Conservation (phyloP, 441 rosid species). For the Bocquillonia castaneifolia region DNA sequence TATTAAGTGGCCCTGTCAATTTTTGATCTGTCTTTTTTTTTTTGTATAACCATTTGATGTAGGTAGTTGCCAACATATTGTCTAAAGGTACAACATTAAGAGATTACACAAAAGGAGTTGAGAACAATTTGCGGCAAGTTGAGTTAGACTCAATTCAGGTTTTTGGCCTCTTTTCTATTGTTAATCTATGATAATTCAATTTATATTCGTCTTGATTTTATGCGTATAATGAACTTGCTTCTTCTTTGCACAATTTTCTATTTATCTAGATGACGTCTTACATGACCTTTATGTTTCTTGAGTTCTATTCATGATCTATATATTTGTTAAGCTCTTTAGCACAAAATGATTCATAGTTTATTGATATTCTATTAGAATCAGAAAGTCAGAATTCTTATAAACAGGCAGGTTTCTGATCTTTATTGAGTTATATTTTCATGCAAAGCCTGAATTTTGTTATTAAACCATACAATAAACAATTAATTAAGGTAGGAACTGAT, state of each 20-base stretch:
- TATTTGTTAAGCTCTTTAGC: background rate
- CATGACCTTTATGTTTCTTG: background rate
- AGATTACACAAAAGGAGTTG: constrained; percentile 91
- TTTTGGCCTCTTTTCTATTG: constrained; percentile 18
- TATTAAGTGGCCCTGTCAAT: background rate
- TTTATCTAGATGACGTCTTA: background rate
- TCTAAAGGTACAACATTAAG: constrained; percentile 77
- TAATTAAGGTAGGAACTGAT: background rate
- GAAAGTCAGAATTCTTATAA: too few relatives aligned
- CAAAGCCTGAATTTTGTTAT: background rate
- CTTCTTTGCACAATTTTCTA: background rate
- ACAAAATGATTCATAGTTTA: background rate
- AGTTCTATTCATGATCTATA: background rate
- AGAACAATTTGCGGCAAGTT: constrained; percentile 84
- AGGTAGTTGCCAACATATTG: constrained; percentile 88
- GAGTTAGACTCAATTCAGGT: constrained; percentile 96
- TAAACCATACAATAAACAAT: background rate
- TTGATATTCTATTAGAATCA: too few relatives aligned
- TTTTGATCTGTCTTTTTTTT: constrained; percentile 8
- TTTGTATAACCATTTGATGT: constrained; percentile 16
- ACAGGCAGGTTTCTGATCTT: too few relatives aligned
- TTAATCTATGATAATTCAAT: background rate
- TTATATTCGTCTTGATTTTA: background rate
- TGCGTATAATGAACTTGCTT: background rate
- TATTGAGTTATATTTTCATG: background rate